Evolutionary conservation across 2,329 filamentous ascomycete genomes (phyloP).

Genomic region (Aaosphaeria arxii): DNA sequence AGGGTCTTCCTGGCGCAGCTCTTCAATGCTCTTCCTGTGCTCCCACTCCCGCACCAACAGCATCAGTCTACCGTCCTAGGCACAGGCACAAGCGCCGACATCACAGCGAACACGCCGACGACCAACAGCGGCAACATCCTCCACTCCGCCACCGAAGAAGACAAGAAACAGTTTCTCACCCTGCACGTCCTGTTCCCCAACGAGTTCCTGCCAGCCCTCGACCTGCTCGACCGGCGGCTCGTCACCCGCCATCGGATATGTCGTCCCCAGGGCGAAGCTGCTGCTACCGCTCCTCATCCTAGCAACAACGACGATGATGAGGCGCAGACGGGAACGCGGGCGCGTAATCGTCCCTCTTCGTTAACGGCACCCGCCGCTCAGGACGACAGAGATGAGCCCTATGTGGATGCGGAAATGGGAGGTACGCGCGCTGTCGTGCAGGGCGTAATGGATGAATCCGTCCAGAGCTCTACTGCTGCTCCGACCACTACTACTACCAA

Average conservation of each 20-base stretch:
- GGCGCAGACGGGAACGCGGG: background rate
- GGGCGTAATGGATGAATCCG: background rate
- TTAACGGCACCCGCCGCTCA: background rate
- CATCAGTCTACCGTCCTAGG: background rate
- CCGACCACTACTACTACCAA: background rate
- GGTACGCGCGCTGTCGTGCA: background rate
- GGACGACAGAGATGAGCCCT: background rate
- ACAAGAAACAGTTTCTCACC: slow-evolving; percentile 61
- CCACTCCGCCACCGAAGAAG: slow-evolving; percentile 15
- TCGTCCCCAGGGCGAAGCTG: background rate
- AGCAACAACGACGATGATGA: background rate
- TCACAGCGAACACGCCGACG: slow-evolving; percentile 4
- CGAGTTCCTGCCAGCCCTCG: slow-evolving; percentile 77
- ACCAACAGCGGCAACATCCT: slow-evolving; percentile 23
- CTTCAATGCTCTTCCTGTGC: slow-evolving; percentile 20
- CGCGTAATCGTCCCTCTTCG: background rate
- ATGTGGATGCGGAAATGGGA: background rate
- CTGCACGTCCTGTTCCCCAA: slow-evolving; percentile 83
- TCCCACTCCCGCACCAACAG: slow-evolving; percentile 3
- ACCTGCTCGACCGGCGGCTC: slow-evolving; percentile 77
- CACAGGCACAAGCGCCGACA: background rate
- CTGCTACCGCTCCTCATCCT: background rate
- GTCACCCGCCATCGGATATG: slow-evolving; percentile 53
- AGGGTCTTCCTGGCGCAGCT: slow-evolving; percentile 34
- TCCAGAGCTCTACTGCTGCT: background rate